Evolutionary conservation across 352 stramenopile genomes (phyloP), one percentile per base, ranked within the genome.

Genomic region (Phytophthora megakarya): DNA sequence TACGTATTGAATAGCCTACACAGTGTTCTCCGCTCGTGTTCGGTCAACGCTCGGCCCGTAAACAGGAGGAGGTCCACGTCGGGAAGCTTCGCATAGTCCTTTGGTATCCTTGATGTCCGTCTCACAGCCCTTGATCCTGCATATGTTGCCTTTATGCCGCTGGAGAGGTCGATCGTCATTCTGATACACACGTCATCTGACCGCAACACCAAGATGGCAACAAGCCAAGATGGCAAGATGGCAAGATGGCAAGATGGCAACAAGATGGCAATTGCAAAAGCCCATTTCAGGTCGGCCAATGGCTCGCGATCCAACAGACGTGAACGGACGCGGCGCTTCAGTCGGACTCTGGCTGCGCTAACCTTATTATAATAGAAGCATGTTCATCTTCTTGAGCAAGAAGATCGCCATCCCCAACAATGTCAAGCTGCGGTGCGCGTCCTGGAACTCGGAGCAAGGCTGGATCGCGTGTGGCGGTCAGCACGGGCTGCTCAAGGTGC

Each of bases 301-400:
- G 19, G 33, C 22, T 5, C 2, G 28, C 39, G 39, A 61, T 61
- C 22, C 37, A 37, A 59, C 37, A 45, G 13, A 2, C 25, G 25
- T 60, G 22, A 68, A 59, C 38, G 15, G 65, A 40, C 64, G 65
- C 65, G 65, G 25, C 65, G 58, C 58, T 72, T 67, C 64, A 40
- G 16, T 11, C 11, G 13, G 3, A 44, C 30, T 23, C 2, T 10
- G 4, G 7, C 18, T 5, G n/a, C 3, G n/a, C 46, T 54, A 18
- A 30, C 12, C 18, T 16, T 3, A 21, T 19, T 13, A 22, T n/a
- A 10, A 6, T 35, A 1, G 28, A 48, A 22, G 46, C 35, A 98
- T 98, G 93, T 98, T 97, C 66, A 96, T 97, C 79, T 98, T 96
- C 73, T 64, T 98, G 64, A 97, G 88, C 84, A 98, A 98, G 79